Percentiles rank a stretch among this genome's conserved stretches.
phyloP scores from a whole-genome alignment of 2,329 filamentous ascomycete species.

The Trichoderma harzianum region DNA sequence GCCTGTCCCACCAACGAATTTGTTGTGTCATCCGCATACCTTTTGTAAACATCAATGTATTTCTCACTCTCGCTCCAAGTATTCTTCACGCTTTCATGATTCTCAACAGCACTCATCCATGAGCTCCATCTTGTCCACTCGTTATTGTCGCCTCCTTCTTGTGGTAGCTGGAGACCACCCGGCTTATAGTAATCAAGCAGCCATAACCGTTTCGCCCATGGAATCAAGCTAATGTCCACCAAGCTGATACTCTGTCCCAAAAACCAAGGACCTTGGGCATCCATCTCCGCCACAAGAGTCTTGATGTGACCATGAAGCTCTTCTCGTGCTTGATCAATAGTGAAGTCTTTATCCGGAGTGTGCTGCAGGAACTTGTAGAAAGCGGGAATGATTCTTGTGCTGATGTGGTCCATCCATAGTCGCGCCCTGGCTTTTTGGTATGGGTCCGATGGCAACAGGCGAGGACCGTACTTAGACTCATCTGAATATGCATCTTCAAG shows the following conservation, averaged over 20 bases:
- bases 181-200: conserved; percentile 72
- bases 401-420: conserved; percentile 73
- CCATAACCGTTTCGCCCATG: conserved; percentile 70
- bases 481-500: conserved; percentile 66
- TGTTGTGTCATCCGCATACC: conserved; percentile 64
- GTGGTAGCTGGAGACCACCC: conserved; percentile 47
- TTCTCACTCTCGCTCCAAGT: conserved; percentile 66
- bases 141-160: conserved; percentile 49
- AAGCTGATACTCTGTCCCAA: conserved; percentile 60
- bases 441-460: conserved; percentile 56
- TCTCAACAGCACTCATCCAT: conserved; percentile 60
- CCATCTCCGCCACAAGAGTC: conserved; percentile 61
- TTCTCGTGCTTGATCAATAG: conserved; percentile 50
- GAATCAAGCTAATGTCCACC: conserved; percentile 68
- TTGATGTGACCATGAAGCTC: conserved; percentile 59
- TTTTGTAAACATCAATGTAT: conserved; percentile 66
- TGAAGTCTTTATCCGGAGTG: conserved; percentile 46
- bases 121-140: conserved; percentile 63
- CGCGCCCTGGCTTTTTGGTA: conserved; percentile 64
- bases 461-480: conserved; percentile 38
- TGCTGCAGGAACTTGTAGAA: conserved; percentile 64
- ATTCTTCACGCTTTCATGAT: conserved; percentile 59
- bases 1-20: conserved; percentile 60
- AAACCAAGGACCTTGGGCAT: conserved; percentile 59
- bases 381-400: conserved; percentile 61